Percentiles rank a stretch among this genome's conserved stretches.
phyloP scores from a whole-genome alignment of 768 basidiomycete species.

The Saitozyma podzolica region DNA sequence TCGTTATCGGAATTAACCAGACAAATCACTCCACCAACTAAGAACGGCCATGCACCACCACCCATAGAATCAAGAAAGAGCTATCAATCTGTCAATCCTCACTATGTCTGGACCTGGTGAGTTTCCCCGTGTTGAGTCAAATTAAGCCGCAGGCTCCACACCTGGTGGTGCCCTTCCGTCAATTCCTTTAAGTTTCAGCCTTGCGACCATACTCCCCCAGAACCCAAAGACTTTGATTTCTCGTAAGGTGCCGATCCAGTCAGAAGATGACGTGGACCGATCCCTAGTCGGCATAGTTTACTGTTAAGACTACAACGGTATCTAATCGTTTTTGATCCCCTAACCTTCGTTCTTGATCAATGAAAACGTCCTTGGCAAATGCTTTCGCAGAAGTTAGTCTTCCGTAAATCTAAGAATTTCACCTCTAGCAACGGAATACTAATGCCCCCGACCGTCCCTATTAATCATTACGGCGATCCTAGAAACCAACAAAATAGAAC shows the following conservation, averaged over 20 bases:
- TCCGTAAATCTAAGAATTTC: too few species aligned
- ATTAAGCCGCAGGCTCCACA: slow-evolving; percentile 79
- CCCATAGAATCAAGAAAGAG: slow-evolving; percentile 82
- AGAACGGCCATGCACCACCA: slow-evolving; percentile 88
- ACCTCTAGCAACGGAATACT: too few species aligned
- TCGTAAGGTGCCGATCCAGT: slow-evolving; percentile 76
- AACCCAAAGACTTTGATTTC: slow-evolving; percentile 90
- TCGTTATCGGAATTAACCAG: slow-evolving; percentile 95
- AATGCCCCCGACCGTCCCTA: too few species aligned
- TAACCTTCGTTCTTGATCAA: too few species aligned
- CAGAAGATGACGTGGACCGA: too few species aligned
- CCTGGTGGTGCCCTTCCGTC: slow-evolving; percentile 80
- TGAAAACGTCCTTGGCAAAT: too few species aligned
- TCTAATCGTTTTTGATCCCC: too few species aligned
- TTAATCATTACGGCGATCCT: slow-evolving; percentile 74
- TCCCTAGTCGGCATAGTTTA: too few species aligned
- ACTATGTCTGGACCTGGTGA: too few species aligned
- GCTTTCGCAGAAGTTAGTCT: too few species aligned
- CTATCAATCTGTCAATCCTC: slow-evolving; percentile 80
- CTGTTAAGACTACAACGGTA: too few species aligned
- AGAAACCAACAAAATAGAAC: slow-evolving; percentile 82
- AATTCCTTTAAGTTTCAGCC: slow-evolving; percentile 81
- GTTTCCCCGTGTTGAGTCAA: slow-evolving; percentile 81
- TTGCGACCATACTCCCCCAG: slow-evolving; percentile 74
- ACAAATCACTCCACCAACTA: slow-evolving; percentile 88